Evolutionary conservation across 371 early-diverging fungal genomes (phyloP).

Genomic region (Mucor sp.): DNA sequence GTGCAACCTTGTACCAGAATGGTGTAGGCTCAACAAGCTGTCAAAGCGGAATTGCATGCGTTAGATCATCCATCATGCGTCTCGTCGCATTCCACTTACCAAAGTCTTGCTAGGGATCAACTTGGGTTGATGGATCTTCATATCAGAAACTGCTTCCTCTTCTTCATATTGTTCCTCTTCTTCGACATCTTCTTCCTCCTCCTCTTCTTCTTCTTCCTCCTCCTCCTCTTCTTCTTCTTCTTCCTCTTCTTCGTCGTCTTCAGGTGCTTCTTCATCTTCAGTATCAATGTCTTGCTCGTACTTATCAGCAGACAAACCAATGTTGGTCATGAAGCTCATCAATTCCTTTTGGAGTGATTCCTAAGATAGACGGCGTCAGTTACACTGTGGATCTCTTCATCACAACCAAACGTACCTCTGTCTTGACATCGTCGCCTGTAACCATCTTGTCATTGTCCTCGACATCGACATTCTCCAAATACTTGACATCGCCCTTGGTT

Average conservation of each 20-base stretch:
- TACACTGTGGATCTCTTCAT: background rate
- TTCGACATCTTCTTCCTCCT: background rate
- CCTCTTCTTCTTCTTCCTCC: constrained; percentile 17
- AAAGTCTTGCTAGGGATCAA: constrained; percentile 14
- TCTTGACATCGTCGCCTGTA: constrained; percentile 10
- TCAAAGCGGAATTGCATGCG: background rate
- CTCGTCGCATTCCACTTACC: background rate
- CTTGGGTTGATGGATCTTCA: constrained; percentile 22
- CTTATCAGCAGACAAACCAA: constrained; percentile 33
- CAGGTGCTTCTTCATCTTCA: constrained; percentile 27
- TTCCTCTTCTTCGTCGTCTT: constrained; percentile 22
- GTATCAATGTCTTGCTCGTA: constrained; percentile 30
- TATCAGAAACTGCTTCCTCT: constrained; percentile 17
- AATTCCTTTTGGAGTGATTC: constrained; percentile 33
- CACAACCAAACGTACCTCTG: constrained; percentile 11
- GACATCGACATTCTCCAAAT: constrained; percentile 31
- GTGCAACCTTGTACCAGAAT: constrained; percentile 51
- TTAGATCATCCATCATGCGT: background rate
- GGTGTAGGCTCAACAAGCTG: constrained; percentile 54
- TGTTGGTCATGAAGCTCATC: constrained; percentile 35
- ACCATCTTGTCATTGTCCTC: constrained; percentile 32
- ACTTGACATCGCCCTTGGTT: constrained; percentile 42
- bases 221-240: constrained; percentile 20
- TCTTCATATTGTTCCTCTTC: constrained; percentile 18
- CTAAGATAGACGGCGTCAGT: background rate